phyloP scores from a whole-genome alignment of 2,329 filamentous ascomycete species.

The Onygenales sp. region DNA sequence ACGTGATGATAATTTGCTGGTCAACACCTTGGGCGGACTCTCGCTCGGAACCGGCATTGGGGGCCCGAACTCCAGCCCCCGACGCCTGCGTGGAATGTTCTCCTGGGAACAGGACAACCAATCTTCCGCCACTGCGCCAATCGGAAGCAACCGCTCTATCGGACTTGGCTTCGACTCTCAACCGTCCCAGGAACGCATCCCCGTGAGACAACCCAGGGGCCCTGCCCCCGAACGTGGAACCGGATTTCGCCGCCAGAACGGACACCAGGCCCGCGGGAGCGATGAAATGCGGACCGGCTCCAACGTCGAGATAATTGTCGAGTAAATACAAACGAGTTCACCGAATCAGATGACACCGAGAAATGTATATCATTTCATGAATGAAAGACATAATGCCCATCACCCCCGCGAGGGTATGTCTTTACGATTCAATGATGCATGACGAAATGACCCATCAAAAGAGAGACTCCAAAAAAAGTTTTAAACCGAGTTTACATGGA shows the following conservation, averaged over 20 bases:
- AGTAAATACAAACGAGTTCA: conserved; percentile 31
- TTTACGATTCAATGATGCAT: conserved; percentile 41
- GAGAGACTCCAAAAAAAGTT: conserved; percentile 21
- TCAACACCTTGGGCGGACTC: conserved; percentile 55
- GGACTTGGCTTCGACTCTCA: conserved; percentile 50
- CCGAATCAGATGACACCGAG: conserved; percentile 14
- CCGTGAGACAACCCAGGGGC: conserved; percentile 53
- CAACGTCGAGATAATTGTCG: conserved; percentile 54
- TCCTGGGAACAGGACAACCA: conserved; percentile 50
- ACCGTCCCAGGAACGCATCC: conserved; percentile 41
- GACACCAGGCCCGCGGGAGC: conserved; percentile 52
- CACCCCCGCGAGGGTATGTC: conserved; percentile 23
- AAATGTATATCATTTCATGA: conserved; percentile 14
- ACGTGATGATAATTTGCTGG: conserved; percentile 50
- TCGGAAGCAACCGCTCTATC: conserved; percentile 56
- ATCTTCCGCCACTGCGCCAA: conserved; percentile 43
- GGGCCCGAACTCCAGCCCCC: conserved; percentile 44
- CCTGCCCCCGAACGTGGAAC: conserved; percentile 51
- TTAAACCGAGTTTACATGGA: conserved; percentile 28
- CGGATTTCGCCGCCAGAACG: conserved; percentile 51
- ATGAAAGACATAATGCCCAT: conserved; percentile 7
- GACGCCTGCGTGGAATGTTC: conserved; percentile 50
- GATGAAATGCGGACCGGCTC: conserved; percentile 54
- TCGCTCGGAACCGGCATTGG: conserved; percentile 43
- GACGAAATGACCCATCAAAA: conserved; percentile 31